Conservation (phyloP, 148 eudicot genomes). For the Selenicereus undatus region DNA sequence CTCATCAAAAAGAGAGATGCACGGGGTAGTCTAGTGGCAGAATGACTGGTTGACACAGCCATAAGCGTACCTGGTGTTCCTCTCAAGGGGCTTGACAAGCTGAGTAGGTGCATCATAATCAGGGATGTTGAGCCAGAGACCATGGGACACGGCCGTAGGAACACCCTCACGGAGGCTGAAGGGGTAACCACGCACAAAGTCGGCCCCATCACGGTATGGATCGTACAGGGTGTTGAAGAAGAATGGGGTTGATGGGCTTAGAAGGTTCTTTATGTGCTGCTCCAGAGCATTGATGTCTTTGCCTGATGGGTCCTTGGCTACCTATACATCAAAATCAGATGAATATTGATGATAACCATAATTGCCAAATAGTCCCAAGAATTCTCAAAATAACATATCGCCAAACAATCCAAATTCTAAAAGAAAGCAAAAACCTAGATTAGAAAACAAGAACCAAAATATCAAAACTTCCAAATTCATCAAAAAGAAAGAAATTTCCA, state of each 20-base stretch:
- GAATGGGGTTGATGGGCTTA: constrained; percentile 51
- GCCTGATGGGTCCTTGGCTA: constrained; percentile 59
- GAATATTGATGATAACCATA: too few species aligned
- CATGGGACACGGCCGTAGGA: constrained; percentile 61
- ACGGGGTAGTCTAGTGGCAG: too few species aligned
- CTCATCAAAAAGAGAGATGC: too few species aligned
- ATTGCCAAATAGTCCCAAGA: background rate
- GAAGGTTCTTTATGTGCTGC: constrained; percentile 57
- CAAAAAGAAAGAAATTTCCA: background rate
- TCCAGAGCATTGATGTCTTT: constrained; percentile 53
- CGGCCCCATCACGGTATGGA: constrained; percentile 59
- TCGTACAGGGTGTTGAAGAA: constrained; percentile 67
- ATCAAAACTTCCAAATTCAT: background rate
- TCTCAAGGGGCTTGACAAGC: constrained; percentile 64
- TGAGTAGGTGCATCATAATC: constrained; percentile 71
- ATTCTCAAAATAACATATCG: background rate
- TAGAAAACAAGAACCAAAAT: background rate
- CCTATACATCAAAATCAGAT: constrained; percentile 23
- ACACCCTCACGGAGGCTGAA: constrained; percentile 55
- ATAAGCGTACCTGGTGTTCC: constrained; percentile 41
- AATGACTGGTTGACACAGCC: too few species aligned
- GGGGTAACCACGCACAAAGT: constrained; percentile 67
- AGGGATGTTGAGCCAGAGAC: constrained; percentile 63
- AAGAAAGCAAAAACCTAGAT: background rate
- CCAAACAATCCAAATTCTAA: background rate